phyloP scores from a whole-genome alignment of 2,329 filamentous ascomycete species.

The Kalaharituber pfeilii region DNA sequence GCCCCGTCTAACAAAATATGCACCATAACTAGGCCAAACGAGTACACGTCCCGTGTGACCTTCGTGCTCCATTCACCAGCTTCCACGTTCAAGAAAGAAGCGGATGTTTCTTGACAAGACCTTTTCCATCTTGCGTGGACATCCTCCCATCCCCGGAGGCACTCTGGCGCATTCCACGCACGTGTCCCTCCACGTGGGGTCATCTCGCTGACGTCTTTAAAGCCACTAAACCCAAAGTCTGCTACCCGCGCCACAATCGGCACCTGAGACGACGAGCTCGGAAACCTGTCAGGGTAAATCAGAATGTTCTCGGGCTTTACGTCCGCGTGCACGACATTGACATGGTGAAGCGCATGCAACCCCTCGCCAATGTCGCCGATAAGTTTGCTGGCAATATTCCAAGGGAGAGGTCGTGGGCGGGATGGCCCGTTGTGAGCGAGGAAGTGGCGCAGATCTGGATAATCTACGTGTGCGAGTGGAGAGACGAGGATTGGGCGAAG shows the following conservation, averaged over 20 bases:
- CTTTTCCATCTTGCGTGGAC: background rate
- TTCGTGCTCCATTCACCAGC: background rate
- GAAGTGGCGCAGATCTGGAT: slow-evolving; percentile 3
- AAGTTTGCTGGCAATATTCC: background rate
- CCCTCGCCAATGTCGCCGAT: slow-evolving; percentile 4
- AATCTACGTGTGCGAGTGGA: slow-evolving; percentile 1
- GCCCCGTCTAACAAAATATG: slow-evolving; percentile 5
- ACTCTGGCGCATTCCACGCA: slow-evolving; percentile 4
- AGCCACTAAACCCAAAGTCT: slow-evolving; percentile 3
- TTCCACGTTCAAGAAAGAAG: background rate
- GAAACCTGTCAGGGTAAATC: background rate
- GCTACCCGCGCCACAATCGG: background rate
- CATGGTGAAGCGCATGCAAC: slow-evolving; percentile 1
- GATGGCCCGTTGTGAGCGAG: background rate
- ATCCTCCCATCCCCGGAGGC: slow-evolving; percentile 1
- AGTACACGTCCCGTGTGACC: slow-evolving; percentile 1
- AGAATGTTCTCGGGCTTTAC: slow-evolving; percentile 6
- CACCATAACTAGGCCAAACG: slow-evolving; percentile 3
- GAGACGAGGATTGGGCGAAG: slow-evolving; percentile 3
- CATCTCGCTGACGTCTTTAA: background rate
- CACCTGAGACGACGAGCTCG: background rate
- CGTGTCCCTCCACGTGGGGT: slow-evolving; percentile 1
- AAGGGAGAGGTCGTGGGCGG: slow-evolving; percentile 2
- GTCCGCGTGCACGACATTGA: slow-evolving; percentile 4
- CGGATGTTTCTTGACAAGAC: background rate